Base-by-base conservation (phyloP, 108 stramenopile genomes). In the Skeletonema costatum region DNA sequence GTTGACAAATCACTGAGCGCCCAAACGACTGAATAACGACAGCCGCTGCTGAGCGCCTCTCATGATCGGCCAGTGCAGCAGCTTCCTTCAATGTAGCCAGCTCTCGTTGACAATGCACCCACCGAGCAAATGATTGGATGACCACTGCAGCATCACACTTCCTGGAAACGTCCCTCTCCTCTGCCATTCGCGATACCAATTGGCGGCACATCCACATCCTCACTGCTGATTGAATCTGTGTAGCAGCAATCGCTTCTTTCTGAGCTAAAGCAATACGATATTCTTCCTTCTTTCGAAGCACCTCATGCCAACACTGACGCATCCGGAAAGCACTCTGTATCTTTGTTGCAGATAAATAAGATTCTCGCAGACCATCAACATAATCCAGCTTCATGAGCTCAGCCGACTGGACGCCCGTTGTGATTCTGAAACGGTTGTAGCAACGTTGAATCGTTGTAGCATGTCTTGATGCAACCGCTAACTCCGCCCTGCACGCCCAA, bases 191-290 rank as follows among this genome's bases (percentile, higher is more conserved):
- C 3, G 39, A 41, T 0, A 41, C 2, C 39, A 41, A 41, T 4
- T 36, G 25, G 2, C n/a, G 29, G n/a, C 66, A 21, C 17, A 31
- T 41, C 66, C 66, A 68, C 8, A 13, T 48, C 35, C 70, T 46
- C 31, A 59, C 53, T 21, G 4, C 21, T 33, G 70, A 60, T 61
- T 72, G 71, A 21, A 72, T 19, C 16, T 13, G 41, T 32, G n/a
- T 51, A 6, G 68, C 68, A 68, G 68, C 68, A 4, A 6, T 13
- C 10, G 36, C 68, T 32, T 68, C 44, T 14, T 11, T 42, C 35
- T 25, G 0, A 75, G 17, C 30, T 1, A 51, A 31, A 66, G n/a
- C 17, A 50, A 9, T 10, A 38, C 4, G 31, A 32, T 7, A 5
- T 21, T 76, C 51, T 39, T 42, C 25, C 51, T 46, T 19, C 17